Evolutionary conservation across 1,284 basidiomycete genomes (phyloP), one percentile per base, ranked within the genome.

Genomic region (Pyrrhoderma lamaoense): DNA sequence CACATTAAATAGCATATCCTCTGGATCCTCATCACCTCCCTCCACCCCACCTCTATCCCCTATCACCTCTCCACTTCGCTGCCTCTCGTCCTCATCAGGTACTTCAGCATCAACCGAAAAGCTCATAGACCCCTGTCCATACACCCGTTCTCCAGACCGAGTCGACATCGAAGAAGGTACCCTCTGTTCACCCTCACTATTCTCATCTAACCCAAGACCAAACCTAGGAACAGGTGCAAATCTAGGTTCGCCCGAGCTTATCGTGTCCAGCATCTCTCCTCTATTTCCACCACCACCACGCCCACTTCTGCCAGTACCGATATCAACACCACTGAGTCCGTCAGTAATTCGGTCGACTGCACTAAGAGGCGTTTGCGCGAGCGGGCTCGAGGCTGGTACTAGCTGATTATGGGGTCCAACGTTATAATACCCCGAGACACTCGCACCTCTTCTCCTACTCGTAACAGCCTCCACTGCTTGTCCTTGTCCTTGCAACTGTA

Each of bases 331-430:
- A n/a, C n/a, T n/a, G n/a, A n/a, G n/a, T 8, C 21, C 13, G 4
- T 13, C 34, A 21, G 35, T 5, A 4, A 16, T 36, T 13, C 44
- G 46, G 2, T 23, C 22, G 25, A 49, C 52, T 35, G 27, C 22
- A 31, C 47, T 54, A 8, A 54, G 35, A 31, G 53, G 53, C 19
- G 42, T 51, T 44, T 51, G 53, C 16, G 53, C 53, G 8, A 54
- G 44, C n/a, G 53, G 53, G 40, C 53, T 54, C 8, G 53, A 54
- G 39, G 51, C 40, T 7, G 27, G 27, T 8, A 43, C 45, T 14
- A 27, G 35, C 2, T 19, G 42, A 16, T 45, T 18, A 21, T 47
- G 31, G 16, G n/a, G n/a, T n/a, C n/a, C n/a, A n/a, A 44, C 31
- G 2, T 21, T 35, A 40, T 52, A 21, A 25, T 18, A 8, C 18